These are phyloP conservation scores for Glutinoglossum americanum DNA, from an alignment of 495 filamentous ascomycete species.

Conservation along the genomic window DNA sequence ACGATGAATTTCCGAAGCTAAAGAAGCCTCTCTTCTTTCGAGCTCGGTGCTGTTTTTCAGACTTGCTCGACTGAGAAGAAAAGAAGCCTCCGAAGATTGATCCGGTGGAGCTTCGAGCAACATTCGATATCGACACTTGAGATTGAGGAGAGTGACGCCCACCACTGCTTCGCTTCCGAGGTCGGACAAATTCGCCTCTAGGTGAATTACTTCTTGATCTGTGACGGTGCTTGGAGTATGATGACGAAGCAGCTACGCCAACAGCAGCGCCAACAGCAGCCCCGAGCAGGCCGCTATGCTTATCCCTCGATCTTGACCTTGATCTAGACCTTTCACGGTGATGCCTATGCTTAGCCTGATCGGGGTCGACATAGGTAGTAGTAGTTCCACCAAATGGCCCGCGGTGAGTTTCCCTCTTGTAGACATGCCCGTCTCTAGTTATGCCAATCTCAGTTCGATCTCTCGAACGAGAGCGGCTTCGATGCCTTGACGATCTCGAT, in stretches of 20 bases:
- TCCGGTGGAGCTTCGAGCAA: slow-evolving; percentile 7
- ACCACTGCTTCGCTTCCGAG: slow-evolving; percentile 10
- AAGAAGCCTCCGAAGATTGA: slow-evolving; percentile 22
- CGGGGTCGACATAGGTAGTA: slow-evolving; percentile 1
- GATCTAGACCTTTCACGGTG: slow-evolving; percentile 12
- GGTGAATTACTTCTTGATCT: slow-evolving; percentile 1
- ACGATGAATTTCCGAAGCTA: slow-evolving; percentile 35
- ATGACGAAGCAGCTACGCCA: slow-evolving; percentile 11
- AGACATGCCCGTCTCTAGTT: slow-evolving; percentile 11
- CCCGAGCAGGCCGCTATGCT: slow-evolving; percentile 20
- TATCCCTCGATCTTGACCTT: slow-evolving; percentile 21
- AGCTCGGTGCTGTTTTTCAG: slow-evolving; percentile 22
- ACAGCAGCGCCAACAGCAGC: slow-evolving; percentile 24
- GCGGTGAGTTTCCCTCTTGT: slow-evolving; percentile 6
- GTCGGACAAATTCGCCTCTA: slow-evolving; percentile 5
- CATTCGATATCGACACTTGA: slow-evolving; percentile 6
- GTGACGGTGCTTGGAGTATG: neutral
- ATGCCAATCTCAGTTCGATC: slow-evolving; percentile 16
- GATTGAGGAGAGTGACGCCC: slow-evolving; percentile 7
- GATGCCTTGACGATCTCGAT: neutral
- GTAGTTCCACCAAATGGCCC: slow-evolving; percentile 1
- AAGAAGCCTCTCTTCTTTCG: slow-evolving; percentile 31
- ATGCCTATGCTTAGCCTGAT: neutral
- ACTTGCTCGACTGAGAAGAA: slow-evolving; percentile 25
- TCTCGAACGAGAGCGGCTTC: slow-evolving; percentile 15